Evolutionary conservation across 1,284 basidiomycete species (phyloP), one percentile per base, ranked within the genome.

Genomic region (Cystobasidium slooffiae): DNA sequence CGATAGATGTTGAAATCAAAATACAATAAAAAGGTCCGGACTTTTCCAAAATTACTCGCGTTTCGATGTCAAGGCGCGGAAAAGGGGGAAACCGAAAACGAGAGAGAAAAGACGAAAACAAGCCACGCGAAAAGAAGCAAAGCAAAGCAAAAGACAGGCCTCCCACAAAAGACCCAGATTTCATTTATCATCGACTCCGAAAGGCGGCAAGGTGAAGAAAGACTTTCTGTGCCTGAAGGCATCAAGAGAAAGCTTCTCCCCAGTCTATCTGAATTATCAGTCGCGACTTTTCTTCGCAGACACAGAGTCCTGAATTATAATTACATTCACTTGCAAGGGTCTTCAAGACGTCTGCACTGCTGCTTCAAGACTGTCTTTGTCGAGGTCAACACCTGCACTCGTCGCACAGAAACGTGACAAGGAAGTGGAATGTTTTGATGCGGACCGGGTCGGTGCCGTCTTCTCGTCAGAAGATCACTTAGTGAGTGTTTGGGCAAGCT

Each of bases 361-460:
- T 31, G 31, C 31, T 31, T 31, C 31, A 31, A 31, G 2, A 31
- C 31, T 31, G 31, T 31, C 31, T 31, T 31, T 31, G n/a, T 31
- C 31, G 31, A 31, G 5, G 31, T 31, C 31, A 31, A 31, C 31
- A 31, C 31, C 31, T 31, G 31, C 31, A 31, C 2, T 31, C 31
- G 31, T 31, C 31, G 31, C 31, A 31, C 31, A 31, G 31, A 31
- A 31, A 31, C 31, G 31, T 31, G 31, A 31, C 31, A 31, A 31
- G 31, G 31, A 31, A 31, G 31, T 31, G 31, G 31, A 31, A 63
- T 63, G 61, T 63, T 53, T 66, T 51, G 64, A 52, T 66, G 49
- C 64, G 14, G 46, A 31, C 64, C 64, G 64, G 64, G n/a, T 43
- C 64, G 39, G 39, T 51, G 64, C 64, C 64, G 64, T 20, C 61